phyloP scores from a whole-genome alignment of 2,329 filamentous ascomycete genomes.

The Phaeosphaeriaceae sp. region DNA sequence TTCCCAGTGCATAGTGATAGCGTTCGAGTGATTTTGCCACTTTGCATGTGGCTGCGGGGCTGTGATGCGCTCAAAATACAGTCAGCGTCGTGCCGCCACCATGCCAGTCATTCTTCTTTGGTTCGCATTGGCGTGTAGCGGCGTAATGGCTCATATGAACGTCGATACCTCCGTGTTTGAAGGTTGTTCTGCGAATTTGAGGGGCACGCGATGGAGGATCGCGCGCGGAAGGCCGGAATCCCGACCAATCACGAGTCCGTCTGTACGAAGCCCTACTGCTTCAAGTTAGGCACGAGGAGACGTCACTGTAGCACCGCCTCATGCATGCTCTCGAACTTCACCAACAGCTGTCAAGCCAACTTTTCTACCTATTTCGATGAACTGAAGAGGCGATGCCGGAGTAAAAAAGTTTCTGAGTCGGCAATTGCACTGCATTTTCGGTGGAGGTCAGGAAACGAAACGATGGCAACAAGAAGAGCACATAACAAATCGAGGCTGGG shows the following conservation, averaged over 20 bases:
- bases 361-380: not conserved
- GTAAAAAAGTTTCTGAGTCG: not conserved
- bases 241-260: constrained; percentile 16
- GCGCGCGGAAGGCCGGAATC: not conserved
- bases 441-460: constrained; percentile 7
- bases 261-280: constrained; percentile 23
- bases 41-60: not conserved
- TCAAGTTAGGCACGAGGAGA: constrained; percentile 18
- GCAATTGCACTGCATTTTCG: not conserved
- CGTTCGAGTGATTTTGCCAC: not conserved
- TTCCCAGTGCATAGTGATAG: not conserved
- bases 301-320: constrained; percentile 18
- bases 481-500: constrained; percentile 48
- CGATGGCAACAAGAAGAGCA: constrained; percentile 41
- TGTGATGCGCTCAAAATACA: not conserved
- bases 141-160: not conserved
- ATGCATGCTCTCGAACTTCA: not conserved
- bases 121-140: not conserved
- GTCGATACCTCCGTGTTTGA: not conserved
- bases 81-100: no score
- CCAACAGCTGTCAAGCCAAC: constrained; percentile 10
- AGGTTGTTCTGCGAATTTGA: not conserved
- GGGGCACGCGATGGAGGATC: not conserved
- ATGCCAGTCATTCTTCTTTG: not conserved
- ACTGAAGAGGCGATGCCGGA: not conserved